Conservation (phyloP, 108 stramenopile species). For the Cyclotella cryptica region DNA sequence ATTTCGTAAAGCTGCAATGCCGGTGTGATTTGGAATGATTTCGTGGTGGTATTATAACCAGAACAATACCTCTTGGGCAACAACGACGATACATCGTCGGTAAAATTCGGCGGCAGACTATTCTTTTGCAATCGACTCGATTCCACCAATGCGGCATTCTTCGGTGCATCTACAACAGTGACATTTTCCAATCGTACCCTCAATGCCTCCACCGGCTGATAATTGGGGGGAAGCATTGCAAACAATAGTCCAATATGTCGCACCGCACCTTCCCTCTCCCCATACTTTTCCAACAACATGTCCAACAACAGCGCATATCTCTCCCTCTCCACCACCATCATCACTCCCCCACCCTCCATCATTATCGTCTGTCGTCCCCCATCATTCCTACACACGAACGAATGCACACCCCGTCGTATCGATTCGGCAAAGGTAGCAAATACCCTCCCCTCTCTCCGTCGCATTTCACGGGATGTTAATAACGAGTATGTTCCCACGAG, state of each 20-base stretch:
- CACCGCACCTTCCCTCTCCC: slow-evolving; percentile 28
- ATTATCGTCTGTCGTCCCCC: slow-evolving; percentile 9
- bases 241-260: slow-evolving; percentile 73
- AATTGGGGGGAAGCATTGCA: slow-evolving; percentile 68
- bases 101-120: slow-evolving; percentile 29
- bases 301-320: slow-evolving; percentile 23
- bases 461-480: slow-evolving; percentile 52
- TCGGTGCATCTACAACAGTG: not conserved
- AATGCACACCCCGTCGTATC: slow-evolving; percentile 49
- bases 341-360: too few relatives aligned
- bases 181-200: slow-evolving; percentile 17
- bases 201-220: slow-evolving; percentile 64
- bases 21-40: slow-evolving; percentile 54
- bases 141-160: not conserved
- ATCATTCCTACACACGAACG: slow-evolving; percentile 24
- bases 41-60: slow-evolving; percentile 9
- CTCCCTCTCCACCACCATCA: not conserved
- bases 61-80: slow-evolving; percentile 53
- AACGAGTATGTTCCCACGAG: slow-evolving; percentile 55
- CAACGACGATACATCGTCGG: slow-evolving; percentile 49
- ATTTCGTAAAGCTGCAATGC: slow-evolving; percentile 56
- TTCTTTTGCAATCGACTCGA: slow-evolving; percentile 20
- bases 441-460: slow-evolving; percentile 42
- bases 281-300: slow-evolving; percentile 47
- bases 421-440: slow-evolving; percentile 77